A percentile compares a stretch with the other conserved stretches of the same genome.
Conservation (phyloP, 345 rosid species). For the Aegle marmelos region DNA sequence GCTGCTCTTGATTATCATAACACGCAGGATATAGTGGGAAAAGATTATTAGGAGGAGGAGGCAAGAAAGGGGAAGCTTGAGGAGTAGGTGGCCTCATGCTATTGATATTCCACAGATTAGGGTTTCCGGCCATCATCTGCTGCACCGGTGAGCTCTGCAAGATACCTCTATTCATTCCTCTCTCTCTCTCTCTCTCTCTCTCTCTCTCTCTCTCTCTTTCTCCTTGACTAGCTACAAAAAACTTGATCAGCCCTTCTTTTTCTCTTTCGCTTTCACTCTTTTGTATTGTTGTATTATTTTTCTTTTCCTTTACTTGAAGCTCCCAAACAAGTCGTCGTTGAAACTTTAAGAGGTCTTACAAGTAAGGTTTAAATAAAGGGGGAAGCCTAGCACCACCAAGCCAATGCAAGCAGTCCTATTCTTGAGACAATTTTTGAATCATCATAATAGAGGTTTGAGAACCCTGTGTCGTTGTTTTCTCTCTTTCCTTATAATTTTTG, state of each 20-base stretch:
- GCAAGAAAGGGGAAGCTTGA: conserved; percentile 36
- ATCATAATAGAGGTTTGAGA: conserved; percentile 36
- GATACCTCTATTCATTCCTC: conserved; percentile 63
- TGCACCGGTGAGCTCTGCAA: conserved; percentile 79
- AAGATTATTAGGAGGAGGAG: conserved; percentile 32
- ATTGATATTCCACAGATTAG: conserved; percentile 79
- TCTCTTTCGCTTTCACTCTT: conserved; percentile 15
- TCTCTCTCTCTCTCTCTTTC: neutral
- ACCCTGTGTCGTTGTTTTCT: conserved; percentile 37
- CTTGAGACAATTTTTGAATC: conserved; percentile 50
- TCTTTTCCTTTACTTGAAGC: conserved; percentile 22
- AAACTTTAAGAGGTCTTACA: conserved; percentile 47
- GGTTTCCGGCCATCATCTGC: conserved; percentile 83
- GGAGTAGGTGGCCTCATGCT: conserved; percentile 57
- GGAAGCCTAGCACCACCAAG: neutral
- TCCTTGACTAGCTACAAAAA: too few species aligned
- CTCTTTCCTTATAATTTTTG: conserved; percentile 19
- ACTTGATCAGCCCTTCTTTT: neutral
- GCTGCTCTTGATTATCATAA: conserved; percentile 63
- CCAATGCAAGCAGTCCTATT: neutral
- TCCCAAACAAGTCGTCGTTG: conserved; percentile 44
- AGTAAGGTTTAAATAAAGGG: conserved; percentile 43
- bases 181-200: neutral
- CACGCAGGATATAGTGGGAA: conserved; percentile 51
- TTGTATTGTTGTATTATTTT: neutral